Percentiles rank a stretch among this genome's conserved stretches.
These are phyloP conservation scores for Mortierella sp. DNA, from an alignment of 371 early-diverging fungal genomes.

Conservation along the genomic window DNA sequence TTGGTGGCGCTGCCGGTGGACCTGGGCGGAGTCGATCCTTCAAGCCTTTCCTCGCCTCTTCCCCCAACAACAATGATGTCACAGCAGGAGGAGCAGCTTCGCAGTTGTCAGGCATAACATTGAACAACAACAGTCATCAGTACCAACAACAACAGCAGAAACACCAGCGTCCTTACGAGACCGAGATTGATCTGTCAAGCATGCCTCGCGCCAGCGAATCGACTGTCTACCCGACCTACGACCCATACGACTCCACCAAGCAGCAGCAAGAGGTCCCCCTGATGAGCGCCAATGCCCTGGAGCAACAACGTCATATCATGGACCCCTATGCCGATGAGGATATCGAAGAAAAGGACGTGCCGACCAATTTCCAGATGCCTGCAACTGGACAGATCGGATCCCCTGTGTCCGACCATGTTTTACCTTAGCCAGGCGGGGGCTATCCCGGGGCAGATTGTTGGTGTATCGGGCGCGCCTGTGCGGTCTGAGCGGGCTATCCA, in stretches of 20 bases:
- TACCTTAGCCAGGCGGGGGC: conserved; percentile 8
- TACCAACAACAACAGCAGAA: too few species aligned
- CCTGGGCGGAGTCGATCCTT: conserved; percentile 8
- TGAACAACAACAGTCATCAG: not conserved
- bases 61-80: not conserved
- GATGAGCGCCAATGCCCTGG: conserved; percentile 48
- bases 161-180: not conserved
- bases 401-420: not conserved
- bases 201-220: conserved; percentile 32
- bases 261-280: conserved; percentile 43
- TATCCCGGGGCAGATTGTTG: not conserved
- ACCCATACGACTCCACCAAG: conserved; percentile 23
- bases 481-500: not conserved
- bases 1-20: conserved; percentile 1
- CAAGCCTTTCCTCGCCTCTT: conserved; percentile 30
- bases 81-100: conserved; percentile 15
- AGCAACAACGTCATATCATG: conserved; percentile 28
- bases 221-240: conserved; percentile 17
- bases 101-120: conserved; percentile 28
- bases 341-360: conserved; percentile 16
- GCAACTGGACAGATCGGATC: not conserved
- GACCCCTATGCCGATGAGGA: conserved; percentile 24
- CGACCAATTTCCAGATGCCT: not conserved
- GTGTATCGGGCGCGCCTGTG: not conserved
- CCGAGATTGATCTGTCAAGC: conserved; percentile 43